phyloP scores from a whole-genome alignment of 2,329 filamentous ascomycete species.

The Venturia oleaginea region DNA sequence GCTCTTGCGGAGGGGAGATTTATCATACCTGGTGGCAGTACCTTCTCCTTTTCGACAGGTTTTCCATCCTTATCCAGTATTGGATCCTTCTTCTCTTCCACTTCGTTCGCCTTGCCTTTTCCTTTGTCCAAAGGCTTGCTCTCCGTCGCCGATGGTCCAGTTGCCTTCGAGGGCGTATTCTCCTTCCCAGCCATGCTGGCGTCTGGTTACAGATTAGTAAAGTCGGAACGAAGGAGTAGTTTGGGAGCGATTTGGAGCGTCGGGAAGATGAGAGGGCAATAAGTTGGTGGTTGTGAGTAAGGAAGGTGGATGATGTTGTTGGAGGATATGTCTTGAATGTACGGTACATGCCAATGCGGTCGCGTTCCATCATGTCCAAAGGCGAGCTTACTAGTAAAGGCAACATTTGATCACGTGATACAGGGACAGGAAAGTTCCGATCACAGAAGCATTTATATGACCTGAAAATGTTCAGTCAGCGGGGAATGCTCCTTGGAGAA shows the following conservation, averaged over 20 bases:
- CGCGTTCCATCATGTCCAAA: background rate
- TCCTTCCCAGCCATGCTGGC: conserved; percentile 14
- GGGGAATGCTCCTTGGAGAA: too few relatives aligned
- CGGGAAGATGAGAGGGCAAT: background rate
- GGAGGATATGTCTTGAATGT: background rate
- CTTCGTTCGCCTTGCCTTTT: conserved; percentile 82
- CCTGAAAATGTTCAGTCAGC: too few relatives aligned
- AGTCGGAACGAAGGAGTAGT: background rate
- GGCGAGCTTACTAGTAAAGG: too few relatives aligned
- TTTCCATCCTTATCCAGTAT: conserved; percentile 62
- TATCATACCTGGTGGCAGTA: conserved; percentile 49
- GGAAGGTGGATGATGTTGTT: background rate
- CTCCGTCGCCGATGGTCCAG: conserved; percentile 76
- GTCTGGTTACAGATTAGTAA: conserved; percentile 9
- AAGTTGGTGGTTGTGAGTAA: background rate
- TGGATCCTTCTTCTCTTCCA: conserved; percentile 50
- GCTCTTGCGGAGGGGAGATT: conserved; percentile 12
- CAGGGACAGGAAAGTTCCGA: background rate
- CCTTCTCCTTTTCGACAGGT: conserved; percentile 72
- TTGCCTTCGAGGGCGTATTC: conserved; percentile 30
- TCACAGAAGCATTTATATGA: too few relatives aligned
- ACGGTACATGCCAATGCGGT: background rate
- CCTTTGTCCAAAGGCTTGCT: conserved; percentile 86
- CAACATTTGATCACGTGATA: background rate
- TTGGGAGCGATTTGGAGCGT: background rate